A percentile compares a stretch with the other conserved stretches of the same genome.
Evolutionary conservation across 495 filamentous ascomycete genomes (phyloP).

Genomic region (Lophiotrema nucula): DNA sequence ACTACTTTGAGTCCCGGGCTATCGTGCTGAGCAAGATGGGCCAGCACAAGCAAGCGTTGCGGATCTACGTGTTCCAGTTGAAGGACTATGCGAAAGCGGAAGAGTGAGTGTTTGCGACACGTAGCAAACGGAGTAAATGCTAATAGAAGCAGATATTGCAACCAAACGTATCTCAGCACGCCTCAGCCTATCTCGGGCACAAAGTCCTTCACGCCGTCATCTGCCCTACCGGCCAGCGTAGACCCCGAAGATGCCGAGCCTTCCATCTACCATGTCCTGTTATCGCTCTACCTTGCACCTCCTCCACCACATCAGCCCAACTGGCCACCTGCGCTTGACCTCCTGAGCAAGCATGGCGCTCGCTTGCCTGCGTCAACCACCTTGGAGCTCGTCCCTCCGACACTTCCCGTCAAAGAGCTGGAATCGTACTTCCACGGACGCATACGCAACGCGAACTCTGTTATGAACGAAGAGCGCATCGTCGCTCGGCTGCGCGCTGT

Average conservation of each 20-base stretch:
- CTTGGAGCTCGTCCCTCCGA: slow-evolving; percentile 77
- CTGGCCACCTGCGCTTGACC: slow-evolving; percentile 74
- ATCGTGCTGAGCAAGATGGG: slow-evolving; percentile 95
- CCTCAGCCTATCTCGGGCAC: slow-evolving; percentile 20
- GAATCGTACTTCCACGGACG: slow-evolving; percentile 89
- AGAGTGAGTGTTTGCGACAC: slow-evolving; percentile 76
- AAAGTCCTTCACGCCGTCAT: slow-evolving; percentile 31
- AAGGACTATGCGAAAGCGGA: slow-evolving; percentile 85
- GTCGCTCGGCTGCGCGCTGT: slow-evolving; percentile 69
- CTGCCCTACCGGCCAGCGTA: slow-evolving; percentile 42
- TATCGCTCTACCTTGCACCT: slow-evolving; percentile 86
- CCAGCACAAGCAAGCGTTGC: slow-evolving; percentile 86
- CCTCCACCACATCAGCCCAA: slow-evolving; percentile 71
- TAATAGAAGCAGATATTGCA: slow-evolving; percentile 69
- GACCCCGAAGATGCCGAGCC: slow-evolving; percentile 58
- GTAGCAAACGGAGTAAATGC: no score
- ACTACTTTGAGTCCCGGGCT: slow-evolving; percentile 86
- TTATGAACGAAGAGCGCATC: slow-evolving; percentile 75
- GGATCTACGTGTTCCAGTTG: slow-evolving; percentile 95
- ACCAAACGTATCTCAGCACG: slow-evolving; percentile 66
- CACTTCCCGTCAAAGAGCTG: slow-evolving; percentile 72
- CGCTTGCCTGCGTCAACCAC: slow-evolving; percentile 84
- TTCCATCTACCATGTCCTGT: slow-evolving; percentile 85
- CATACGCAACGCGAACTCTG: slow-evolving; percentile 80
- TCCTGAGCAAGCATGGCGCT: slow-evolving; percentile 87